Base-by-base conservation (phyloP, 2,329 filamentous ascomycete genomes). In the Aspergillus luchuensis region DNA sequence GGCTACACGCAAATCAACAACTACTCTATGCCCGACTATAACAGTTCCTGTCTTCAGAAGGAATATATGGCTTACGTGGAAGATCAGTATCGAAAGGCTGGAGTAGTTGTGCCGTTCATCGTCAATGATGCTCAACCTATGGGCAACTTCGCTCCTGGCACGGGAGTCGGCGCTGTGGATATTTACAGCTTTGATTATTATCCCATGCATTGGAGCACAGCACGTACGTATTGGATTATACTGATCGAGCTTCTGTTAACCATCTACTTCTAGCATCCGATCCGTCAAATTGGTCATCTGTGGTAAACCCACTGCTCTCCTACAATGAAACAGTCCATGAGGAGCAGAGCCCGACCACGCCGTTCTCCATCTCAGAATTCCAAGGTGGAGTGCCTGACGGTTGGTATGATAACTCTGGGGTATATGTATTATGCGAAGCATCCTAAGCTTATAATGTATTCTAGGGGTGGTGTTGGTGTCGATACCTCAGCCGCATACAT, bases 21-120 rank as follows among this genome's bases (percentile, higher is more conserved):
- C 23, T 21, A 47, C 15, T 28, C 30, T 3, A 15, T 23, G n/a
- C 25, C 43, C 33, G 21, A 39, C 15, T 78, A 59, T 60, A 78
- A 84, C 28, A 70, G 73, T 2, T 89, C 88, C 63, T 48, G 56
- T 45, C 87, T 87, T 0, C 86, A 91, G 67, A 80, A 82, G 0
- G 78, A 83, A 0, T 93, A 92, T 70, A 85, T 92, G 74, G 79
- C 84, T 45, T 86, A 87, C 61, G 85, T 92, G 2, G 83, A 88
- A 51, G 79, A 90, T 15, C 87, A 91, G 68, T 84, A 85, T 6
- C 80, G 85, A 6, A 78, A 87, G 51, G 85, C 85, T 0, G 89
- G 89, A 0, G 85, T 94, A 39, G 81, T 89, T 1, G 85, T 94
- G 0, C 91, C 91, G 0, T 81, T 90, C 19, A 88, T 92, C 59